A percentile compares a stretch with the other conserved stretches of the same genome.
Evolutionary conservation across 495 filamentous ascomycete genomes (phyloP).

Genomic region (Podospora comata): DNA sequence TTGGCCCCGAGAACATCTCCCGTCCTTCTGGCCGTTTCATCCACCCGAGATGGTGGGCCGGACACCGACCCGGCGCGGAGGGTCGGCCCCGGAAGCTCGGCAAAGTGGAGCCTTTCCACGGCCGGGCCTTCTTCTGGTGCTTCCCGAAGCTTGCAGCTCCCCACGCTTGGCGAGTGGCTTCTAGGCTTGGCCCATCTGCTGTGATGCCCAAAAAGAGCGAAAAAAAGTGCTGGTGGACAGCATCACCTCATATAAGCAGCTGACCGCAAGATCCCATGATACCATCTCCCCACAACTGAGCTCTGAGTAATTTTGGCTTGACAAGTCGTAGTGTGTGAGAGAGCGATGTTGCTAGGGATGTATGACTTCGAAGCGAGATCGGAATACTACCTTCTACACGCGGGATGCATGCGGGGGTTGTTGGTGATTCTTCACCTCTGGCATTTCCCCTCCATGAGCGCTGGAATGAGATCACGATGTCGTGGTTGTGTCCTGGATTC

Average conservation of each 20-base stretch:
- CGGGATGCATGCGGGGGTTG: background rate
- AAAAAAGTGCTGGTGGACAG: background rate
- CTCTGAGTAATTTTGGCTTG: background rate
- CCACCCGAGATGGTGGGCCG: background rate
- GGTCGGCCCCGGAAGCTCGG: background rate
- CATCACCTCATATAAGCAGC: constrained; percentile 13
- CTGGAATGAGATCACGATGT: background rate
- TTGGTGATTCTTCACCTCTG: background rate
- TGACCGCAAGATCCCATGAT: constrained; percentile 16
- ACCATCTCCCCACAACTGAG: constrained; percentile 1
- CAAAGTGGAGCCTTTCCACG: background rate
- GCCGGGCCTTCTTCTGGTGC: background rate
- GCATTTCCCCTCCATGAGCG: background rate
- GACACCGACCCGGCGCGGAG: background rate
- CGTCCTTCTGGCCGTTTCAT: background rate
- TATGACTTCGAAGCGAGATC: background rate
- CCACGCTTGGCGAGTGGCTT: background rate
- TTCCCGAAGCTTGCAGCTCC: background rate
- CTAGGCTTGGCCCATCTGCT: background rate
- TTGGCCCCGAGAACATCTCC: background rate
- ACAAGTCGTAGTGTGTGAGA: background rate
- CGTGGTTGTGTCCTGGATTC: background rate
- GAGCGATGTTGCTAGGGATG: background rate
- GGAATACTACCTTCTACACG: background rate
- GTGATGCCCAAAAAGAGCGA: background rate